Conservation (phyloP, 176 grass and related monocot species). For the Zea luxurians region DNA sequence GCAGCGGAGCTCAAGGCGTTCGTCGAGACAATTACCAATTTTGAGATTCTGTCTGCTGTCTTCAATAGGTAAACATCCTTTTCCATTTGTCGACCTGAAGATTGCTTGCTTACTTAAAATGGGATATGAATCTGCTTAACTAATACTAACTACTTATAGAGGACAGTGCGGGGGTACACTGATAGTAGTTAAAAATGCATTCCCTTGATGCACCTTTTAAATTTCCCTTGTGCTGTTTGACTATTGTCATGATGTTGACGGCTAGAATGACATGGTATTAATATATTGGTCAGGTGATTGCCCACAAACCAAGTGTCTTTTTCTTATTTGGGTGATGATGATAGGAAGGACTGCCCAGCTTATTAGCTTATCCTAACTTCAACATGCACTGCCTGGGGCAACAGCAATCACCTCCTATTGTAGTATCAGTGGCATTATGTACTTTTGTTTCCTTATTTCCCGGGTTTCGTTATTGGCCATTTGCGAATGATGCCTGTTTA, state of each 20-base stretch:
- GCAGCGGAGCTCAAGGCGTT: slow-evolving; percentile 63
- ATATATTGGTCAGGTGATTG: slow-evolving; percentile 29
- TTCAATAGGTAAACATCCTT: slow-evolving; percentile 58
- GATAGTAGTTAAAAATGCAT: not conserved
- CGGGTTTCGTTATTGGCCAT: not conserved
- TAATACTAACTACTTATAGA: not conserved
- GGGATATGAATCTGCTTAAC: slow-evolving; percentile 18
- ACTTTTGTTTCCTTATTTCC: slow-evolving; percentile 17
- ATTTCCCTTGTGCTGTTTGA: slow-evolving; percentile 27
- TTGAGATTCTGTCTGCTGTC: slow-evolving; percentile 47
- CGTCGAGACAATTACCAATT: slow-evolving; percentile 53
- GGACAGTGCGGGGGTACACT: not conserved
- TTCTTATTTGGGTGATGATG: slow-evolving; percentile 25
- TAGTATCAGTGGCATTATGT: not conserved
- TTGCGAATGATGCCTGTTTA: not conserved
- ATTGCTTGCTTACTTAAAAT: slow-evolving; percentile 27
- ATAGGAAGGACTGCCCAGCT: not conserved
- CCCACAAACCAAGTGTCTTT: slow-evolving; percentile 23
- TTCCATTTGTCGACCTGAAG: slow-evolving; percentile 2
- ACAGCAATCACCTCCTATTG: not conserved
- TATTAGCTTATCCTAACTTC: slow-evolving; percentile 20
- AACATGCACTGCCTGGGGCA: slow-evolving; percentile 17
- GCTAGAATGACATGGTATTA: slow-evolving; percentile 6
- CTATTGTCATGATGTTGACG: slow-evolving; percentile 27
- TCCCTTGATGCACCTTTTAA: slow-evolving; percentile 13